phyloP scores from a whole-genome alignment of 352 stramenopile genomes.

The Globisporangium polare region DNA sequence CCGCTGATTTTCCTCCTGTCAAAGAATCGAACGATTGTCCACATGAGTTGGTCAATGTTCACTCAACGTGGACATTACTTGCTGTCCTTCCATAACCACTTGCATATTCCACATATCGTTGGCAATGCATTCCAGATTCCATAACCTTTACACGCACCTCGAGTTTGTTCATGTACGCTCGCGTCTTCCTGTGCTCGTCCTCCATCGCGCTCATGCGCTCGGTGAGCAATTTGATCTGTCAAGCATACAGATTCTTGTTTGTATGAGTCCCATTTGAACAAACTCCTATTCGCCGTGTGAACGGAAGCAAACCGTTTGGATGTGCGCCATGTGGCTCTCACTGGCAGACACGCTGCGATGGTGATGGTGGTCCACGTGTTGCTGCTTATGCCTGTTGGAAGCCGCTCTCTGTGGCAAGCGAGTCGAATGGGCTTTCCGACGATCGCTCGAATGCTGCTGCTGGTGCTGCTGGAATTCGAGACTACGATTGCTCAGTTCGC shows the following conservation, averaged over 20 bases:
- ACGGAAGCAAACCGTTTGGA: conserved; percentile 34
- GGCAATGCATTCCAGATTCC: not conserved
- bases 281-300: not conserved
- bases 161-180: conserved; percentile 30
- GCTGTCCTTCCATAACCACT: not conserved
- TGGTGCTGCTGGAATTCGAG: not conserved
- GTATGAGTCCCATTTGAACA: not conserved
- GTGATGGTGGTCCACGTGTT: not conserved
- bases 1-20: conserved; percentile 33
- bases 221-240: conserved; percentile 54
- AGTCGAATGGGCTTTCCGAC: not conserved
- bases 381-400: not conserved
- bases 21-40: not conserved
- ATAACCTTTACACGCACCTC: conserved; percentile 28
- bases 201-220: conserved; percentile 50
- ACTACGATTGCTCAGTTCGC: not conserved
- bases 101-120: not conserved
- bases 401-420: not conserved
- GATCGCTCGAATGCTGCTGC: not conserved
- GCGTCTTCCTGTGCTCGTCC: conserved; percentile 31
- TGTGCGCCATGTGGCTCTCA: conserved; percentile 21
- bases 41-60: not conserved
- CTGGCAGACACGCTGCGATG: conserved; percentile 7
- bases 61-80: not conserved
- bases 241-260: conserved; percentile 1